phyloP scores from a whole-genome alignment of 164 flowering plant species.

The Nelumbo lutea region DNA sequence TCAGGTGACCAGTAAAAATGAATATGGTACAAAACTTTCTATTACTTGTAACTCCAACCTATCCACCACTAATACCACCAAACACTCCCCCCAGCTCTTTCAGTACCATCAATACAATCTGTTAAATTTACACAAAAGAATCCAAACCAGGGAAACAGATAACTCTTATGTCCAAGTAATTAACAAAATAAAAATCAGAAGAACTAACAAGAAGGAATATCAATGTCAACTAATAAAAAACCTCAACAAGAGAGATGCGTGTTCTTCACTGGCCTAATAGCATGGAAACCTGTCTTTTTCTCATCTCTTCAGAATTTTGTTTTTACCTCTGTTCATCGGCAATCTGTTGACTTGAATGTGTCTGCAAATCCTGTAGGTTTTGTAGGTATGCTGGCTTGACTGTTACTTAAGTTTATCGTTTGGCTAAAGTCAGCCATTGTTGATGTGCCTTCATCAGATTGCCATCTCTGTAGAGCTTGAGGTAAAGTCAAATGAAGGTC shows the following conservation, averaged over 20 bases:
- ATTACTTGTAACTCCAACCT: neutral
- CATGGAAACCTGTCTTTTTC: too few relatives aligned
- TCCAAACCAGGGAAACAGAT: neutral
- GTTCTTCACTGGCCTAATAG: neutral
- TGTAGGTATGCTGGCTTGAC: conserved; percentile 43
- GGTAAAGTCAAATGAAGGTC: conserved; percentile 34
- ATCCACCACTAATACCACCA: neutral
- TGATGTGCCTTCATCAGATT: conserved; percentile 28
- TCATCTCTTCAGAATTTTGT: neutral
- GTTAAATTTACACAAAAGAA: conserved; percentile 7
- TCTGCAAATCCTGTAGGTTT: conserved; percentile 39
- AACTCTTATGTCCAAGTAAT: neutral
- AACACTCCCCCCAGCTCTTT: neutral
- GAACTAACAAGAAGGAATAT: conserved; percentile 1
- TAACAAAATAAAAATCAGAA: neutral
- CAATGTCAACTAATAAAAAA: neutral
- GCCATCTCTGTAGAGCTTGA: conserved; percentile 34
- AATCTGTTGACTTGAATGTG: conserved; percentile 34
- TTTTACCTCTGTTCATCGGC: conserved; percentile 15
- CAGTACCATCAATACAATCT: neutral
- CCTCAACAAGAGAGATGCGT: neutral
- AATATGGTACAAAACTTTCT: conserved; percentile 6
- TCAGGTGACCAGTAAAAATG: neutral
- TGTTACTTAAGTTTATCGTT: neutral
- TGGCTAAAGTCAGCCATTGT: conserved; percentile 23